A percentile compares a stretch with the other conserved stretches of the same genome.
phyloP scores from a whole-genome alignment of 768 basidiomycete species.

The Podaxis sp. region DNA sequence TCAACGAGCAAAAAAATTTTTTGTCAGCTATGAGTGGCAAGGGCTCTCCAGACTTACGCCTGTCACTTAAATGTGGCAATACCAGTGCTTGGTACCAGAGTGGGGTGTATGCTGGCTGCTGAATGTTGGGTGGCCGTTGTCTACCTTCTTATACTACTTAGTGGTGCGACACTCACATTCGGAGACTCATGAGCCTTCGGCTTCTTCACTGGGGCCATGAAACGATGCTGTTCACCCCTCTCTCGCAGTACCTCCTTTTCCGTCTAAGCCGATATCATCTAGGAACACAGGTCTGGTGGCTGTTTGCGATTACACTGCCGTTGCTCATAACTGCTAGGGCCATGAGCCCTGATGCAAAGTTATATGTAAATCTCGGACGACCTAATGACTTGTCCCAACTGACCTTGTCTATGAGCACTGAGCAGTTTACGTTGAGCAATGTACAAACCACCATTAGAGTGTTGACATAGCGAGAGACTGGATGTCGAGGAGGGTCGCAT shows the following conservation, averaged over 20 bases:
- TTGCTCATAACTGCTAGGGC: neutral
- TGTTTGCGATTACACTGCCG: neutral
- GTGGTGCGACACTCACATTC: too few relatives aligned
- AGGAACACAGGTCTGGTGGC: neutral
- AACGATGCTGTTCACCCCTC: neutral
- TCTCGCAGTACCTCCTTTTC: neutral
- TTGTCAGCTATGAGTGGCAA: neutral
- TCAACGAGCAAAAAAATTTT: constrained; percentile 8
- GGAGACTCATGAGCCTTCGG: too few relatives aligned
- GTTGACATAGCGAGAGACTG: too few relatives aligned
- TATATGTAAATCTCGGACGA: neutral
- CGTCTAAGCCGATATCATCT: too few relatives aligned
- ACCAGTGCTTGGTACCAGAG: too few relatives aligned
- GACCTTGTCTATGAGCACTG: neutral
- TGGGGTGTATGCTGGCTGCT: too few relatives aligned
- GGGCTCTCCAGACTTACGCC: neutral
- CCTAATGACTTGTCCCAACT: neutral
- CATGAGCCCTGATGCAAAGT: neutral
- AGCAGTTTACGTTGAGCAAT: neutral
- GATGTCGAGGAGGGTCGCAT: too few relatives aligned
- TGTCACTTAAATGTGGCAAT: neutral
- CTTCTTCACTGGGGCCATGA: neutral
- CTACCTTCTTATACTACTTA: neutral
- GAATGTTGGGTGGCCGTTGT: too few relatives aligned
- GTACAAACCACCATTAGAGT: too few relatives aligned